These are phyloP conservation scores for Xylaria scruposa DNA, from an alignment of 495 filamentous ascomycete genomes.

Conservation along the genomic window DNA sequence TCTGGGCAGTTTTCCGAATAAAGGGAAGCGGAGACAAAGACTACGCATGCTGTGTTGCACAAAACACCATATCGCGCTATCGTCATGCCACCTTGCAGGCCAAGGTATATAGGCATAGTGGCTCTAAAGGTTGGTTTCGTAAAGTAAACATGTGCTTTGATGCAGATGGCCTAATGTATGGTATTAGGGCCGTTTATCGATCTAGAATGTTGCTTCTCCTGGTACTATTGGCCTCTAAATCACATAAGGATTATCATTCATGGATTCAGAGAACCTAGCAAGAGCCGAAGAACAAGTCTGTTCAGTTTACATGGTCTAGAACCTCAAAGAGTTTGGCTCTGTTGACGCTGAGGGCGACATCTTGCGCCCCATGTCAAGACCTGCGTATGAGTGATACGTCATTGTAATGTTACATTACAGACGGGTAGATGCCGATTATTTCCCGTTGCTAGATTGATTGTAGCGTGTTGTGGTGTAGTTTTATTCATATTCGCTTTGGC, in stretches of 20 bases:
- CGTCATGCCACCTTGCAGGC: neutral
- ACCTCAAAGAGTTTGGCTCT: neutral
- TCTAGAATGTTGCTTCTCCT: slow-evolving; percentile 1
- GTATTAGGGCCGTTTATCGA: neutral
- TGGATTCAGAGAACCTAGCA: neutral
- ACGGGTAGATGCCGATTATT: neutral
- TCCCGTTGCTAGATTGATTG: neutral
- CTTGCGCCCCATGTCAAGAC: neutral
- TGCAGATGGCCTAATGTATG: neutral
- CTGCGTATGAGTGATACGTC: neutral
- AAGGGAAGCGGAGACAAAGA: neutral
- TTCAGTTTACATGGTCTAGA: neutral
- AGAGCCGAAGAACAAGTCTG: slow-evolving; percentile 4
- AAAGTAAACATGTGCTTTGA: neutral
- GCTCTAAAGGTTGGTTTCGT: neutral
- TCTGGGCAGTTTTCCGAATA: neutral
- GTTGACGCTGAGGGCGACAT: neutral
- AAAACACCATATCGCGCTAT: neutral
- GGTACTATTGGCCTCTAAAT: neutral
- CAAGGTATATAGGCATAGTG: neutral
- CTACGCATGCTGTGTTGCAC: neutral
- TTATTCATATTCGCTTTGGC: neutral
- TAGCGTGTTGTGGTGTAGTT: neutral
- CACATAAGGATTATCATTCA: neutral
- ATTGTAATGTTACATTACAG: neutral